Base-by-base conservation (phyloP, 371 early-diverging fungal genomes). In the Actinomucor elegans region DNA sequence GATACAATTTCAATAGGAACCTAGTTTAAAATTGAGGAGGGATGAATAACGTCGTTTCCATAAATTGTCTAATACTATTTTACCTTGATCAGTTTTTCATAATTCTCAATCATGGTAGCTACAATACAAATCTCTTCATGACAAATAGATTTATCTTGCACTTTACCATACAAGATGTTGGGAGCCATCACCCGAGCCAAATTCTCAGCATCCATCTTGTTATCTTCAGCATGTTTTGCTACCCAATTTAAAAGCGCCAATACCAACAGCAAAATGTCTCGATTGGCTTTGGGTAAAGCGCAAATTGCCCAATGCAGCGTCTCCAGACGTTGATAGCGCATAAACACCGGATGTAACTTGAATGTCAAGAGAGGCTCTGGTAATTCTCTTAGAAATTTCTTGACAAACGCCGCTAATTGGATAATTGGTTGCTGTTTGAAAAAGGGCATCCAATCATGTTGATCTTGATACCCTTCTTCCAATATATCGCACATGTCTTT, bases 341-440 rank as follows among this genome's bases (percentile, higher is more conserved):
- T 61, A 57, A 98, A 95, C 15, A 96, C 57, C 10, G 84, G 80
- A 64, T 93, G 83, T 32, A 97, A 72, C 57, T 87, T 86, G 63
- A 84, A 91, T 2, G 96, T 93, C 45, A 98, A 66, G 15, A 98
- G 66, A 1, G 98, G 98, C 32, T 98, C 98, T 0, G 98, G 97
- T 60, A 97, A 59, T 31, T 96, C 94, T 15, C 97, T 83, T 55
- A 96, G 57, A 55, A 93, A 98, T 71, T 89, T 91, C 46, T 97
- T 97, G 51, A 97, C 67, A 42, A 98, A 75, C 1, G 97, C 97
- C 4, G 98, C 96, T 5, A 96, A 73, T 60, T 96, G 96, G 6
- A 90, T 81, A 0, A 80, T 59, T 4, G 88, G 84, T 48, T 89
- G 86, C 52, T 79, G 75, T 38, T 77, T 71, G 12, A 53, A 54